Conservation (phyloP, 768 basidiomycete species). For the Phanerochaete sordida region DNA sequence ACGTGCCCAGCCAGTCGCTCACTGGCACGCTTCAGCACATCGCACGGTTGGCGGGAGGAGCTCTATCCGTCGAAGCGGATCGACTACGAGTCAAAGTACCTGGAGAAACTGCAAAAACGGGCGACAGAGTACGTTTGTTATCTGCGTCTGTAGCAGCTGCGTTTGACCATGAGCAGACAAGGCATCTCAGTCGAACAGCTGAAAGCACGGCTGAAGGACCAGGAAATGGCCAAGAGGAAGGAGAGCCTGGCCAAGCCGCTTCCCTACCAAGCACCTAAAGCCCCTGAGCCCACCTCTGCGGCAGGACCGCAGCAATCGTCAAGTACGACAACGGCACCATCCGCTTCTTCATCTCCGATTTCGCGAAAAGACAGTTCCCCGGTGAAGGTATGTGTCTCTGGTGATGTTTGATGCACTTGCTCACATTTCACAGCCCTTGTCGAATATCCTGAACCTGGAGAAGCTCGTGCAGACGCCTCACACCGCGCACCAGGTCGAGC, state of each 20-base stretch:
- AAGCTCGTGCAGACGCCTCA: slow-evolving; percentile 66
- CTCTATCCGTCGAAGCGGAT: slow-evolving; percentile 5
- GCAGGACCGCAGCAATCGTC: background rate
- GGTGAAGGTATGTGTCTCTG: slow-evolving; percentile 48
- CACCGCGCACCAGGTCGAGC: slow-evolving; percentile 67
- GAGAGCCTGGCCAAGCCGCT: slow-evolving; percentile 11
- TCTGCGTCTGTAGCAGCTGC: background rate
- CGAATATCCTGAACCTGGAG: slow-evolving; percentile 74
- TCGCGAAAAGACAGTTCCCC: slow-evolving; percentile 64
- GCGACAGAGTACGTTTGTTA: slow-evolving; percentile 52
- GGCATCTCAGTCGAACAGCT: slow-evolving; percentile 39
- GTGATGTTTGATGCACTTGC: background rate
- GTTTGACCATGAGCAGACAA: slow-evolving; percentile 25
- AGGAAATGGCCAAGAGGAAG: slow-evolving; percentile 18
- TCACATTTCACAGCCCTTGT: slow-evolving; percentile 58
- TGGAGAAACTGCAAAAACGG: slow-evolving; percentile 60
- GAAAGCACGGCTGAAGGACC: slow-evolving; percentile 27
- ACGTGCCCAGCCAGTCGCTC: too few relatives aligned
- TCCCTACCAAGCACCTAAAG: slow-evolving; percentile 15
- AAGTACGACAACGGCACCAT: slow-evolving; percentile 7
- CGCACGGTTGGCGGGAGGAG: slow-evolving; percentile 1
- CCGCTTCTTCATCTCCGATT: slow-evolving; percentile 9
- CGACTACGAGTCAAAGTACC: slow-evolving; percentile 54
- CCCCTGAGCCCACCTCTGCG: slow-evolving; percentile 4
- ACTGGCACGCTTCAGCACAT: background rate